Evolutionary conservation across 2,329 filamentous ascomycete species (phyloP), one percentile per base, ranked within the genome.

Genomic region (Fonsecaea pugnacius): DNA sequence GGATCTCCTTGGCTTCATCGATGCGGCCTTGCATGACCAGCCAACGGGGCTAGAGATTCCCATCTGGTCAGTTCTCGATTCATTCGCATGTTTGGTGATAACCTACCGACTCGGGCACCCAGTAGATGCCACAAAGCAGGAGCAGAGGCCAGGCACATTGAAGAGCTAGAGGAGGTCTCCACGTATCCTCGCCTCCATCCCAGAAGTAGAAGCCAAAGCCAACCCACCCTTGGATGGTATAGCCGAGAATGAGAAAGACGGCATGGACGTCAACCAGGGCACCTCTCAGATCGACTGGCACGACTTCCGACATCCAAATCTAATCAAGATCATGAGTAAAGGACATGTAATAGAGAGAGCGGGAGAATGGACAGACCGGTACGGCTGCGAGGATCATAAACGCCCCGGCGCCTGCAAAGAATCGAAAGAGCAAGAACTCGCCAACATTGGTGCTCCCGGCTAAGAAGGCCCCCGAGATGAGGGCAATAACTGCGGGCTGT

Each of bases 301-400:
- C 68, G 21, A 70, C 60, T 52, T 70, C 68, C 51, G 63, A 66
- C 68, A 70, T 70, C 40, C 64, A 53, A 50, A 70, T 69, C 8
- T 48, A 24, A 18, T 10, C 6, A 30, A 30, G 27, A 27, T 18
- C 18, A 10, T 48, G 43, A 48, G 43, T 24, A 12, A 14, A 2
- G 18, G 21, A 24, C 10, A 48, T 5, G 9, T 9, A 48, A 16
- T 16, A 43, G 38, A n/a, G 9, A 76, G 51, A 81, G 78, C 4
- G 81, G 76, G 50, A 80, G 81, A 58, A 80, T 79, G 40, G 21
- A 48, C 43, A 12, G 5, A 48, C 43, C 21, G 66, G 66, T 7
- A 70, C 68, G 5, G 68, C 68, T 3, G 68, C 68, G 1, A 70
- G 63, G 27, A 68, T 65, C 68, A 70, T 70, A 55, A 68, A 70